phyloP scores from a whole-genome alignment of 106 monocot species.

The Chionographis japonica region DNA sequence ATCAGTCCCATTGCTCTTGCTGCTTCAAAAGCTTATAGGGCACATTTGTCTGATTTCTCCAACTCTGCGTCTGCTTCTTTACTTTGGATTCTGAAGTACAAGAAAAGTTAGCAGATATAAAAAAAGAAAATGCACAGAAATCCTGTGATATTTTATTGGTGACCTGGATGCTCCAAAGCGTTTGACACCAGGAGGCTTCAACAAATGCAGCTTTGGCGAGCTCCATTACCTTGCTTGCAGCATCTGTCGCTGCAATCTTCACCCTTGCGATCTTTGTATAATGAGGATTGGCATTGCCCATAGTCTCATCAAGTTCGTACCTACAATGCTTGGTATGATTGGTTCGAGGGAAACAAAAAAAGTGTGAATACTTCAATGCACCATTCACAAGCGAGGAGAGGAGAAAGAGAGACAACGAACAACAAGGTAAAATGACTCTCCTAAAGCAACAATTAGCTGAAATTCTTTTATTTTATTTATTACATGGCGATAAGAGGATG shows the following conservation, averaged over 20 bases:
- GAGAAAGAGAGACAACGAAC: no score
- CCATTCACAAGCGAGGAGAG: no score
- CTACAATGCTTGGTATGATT: no score
- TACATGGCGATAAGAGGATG: no score
- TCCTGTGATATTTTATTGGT: not conserved
- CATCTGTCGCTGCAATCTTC: slow-evolving; percentile 81
- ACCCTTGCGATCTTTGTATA: slow-evolving; percentile 81
- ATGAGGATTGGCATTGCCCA: slow-evolving; percentile 73
- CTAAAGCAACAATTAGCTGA: no score
- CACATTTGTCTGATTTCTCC: slow-evolving; percentile 50
- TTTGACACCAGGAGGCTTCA: slow-evolving; percentile 89
- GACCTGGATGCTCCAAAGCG: slow-evolving; percentile 82
- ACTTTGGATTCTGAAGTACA: slow-evolving; percentile 51
- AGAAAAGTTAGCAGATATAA: not conserved
- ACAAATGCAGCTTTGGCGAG: slow-evolving; percentile 82
- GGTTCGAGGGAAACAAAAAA: no score
- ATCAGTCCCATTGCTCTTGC: slow-evolving; percentile 69
- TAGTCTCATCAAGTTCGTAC: slow-evolving; percentile 75
- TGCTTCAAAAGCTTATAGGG: slow-evolving; percentile 64
- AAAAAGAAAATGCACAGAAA: not conserved
- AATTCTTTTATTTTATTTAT: no score
- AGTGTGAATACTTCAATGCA: no score
- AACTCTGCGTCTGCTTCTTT: slow-evolving; percentile 62
- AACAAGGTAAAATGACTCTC: no score
- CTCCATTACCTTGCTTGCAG: slow-evolving; percentile 69